Conservation (phyloP, 2,329 filamentous ascomycete genomes). For the Xylaria sp. region DNA sequence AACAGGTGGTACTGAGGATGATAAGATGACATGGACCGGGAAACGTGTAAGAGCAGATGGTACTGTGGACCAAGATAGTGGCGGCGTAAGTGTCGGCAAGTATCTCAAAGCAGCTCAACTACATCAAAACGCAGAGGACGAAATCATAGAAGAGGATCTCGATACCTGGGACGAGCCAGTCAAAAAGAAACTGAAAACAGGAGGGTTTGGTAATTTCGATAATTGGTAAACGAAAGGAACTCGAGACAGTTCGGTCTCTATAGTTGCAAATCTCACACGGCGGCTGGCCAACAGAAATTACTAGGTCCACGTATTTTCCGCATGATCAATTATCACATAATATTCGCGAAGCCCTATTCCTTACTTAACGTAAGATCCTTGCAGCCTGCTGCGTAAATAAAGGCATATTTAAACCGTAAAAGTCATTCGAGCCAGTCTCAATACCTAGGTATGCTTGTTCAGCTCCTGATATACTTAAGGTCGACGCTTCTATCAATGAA, state of each 20-base stretch:
- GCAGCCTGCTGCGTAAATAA: not conserved
- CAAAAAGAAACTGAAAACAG: slow-evolving; percentile 82
- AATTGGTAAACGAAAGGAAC: slow-evolving; percentile 72
- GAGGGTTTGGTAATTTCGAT: slow-evolving; percentile 95
- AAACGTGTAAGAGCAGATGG: slow-evolving; percentile 82
- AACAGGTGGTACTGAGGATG: slow-evolving; percentile 82
- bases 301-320: not conserved
- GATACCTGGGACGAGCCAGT: slow-evolving; percentile 76
- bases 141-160: slow-evolving; percentile 69
- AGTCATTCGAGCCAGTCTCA: not conserved
- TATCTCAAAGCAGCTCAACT: slow-evolving; percentile 76
- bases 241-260: not conserved
- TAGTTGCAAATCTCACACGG: not conserved
- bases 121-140: slow-evolving; percentile 60
- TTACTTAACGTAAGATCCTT: not conserved
- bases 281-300: not conserved
- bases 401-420: not conserved
- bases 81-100: slow-evolving; percentile 73
- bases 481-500: not conserved
- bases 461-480: not conserved
- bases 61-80: slow-evolving; percentile 60
- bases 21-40: slow-evolving; percentile 94
- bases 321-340: not conserved
- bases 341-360: not conserved
- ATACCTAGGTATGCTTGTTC: not conserved